These are phyloP conservation scores for Aegilops longissima DNA, from an alignment of 176 grass and related monocot genomes.

Conservation along the genomic window DNA sequence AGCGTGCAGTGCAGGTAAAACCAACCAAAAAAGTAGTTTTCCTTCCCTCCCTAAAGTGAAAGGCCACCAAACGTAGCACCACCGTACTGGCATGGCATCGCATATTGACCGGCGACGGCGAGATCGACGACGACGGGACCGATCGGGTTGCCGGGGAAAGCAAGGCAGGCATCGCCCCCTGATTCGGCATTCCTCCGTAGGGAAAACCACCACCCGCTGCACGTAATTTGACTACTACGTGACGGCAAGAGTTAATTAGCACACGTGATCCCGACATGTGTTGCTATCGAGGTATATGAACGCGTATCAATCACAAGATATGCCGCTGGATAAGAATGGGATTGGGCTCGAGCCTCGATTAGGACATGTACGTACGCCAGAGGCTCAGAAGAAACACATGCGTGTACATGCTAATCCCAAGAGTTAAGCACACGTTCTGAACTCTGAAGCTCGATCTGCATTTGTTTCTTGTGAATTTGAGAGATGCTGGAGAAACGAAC, in stretches of 20 bases:
- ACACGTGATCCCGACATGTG: neutral
- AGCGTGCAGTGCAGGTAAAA: neutral
- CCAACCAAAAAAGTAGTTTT: neutral
- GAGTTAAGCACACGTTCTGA: neutral
- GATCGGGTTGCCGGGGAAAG: neutral
- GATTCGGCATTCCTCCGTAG: too few relatives aligned
- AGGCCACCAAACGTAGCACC: neutral
- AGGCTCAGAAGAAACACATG: neutral
- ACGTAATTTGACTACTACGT: neutral
- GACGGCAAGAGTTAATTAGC: too few relatives aligned
- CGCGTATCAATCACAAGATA: neutral
- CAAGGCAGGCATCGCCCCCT: slow-evolving; percentile 4
- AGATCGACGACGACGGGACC: too few relatives aligned
- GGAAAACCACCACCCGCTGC: neutral
- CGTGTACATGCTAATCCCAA: neutral
- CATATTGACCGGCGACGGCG: neutral
- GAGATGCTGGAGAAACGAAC: neutral
- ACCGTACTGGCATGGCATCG: neutral
- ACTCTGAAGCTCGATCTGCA: neutral
- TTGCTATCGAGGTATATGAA: neutral
- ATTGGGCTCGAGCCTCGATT: neutral
- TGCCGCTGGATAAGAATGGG: neutral
- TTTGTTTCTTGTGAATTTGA: neutral
- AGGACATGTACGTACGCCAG: neutral
- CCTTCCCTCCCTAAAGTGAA: neutral